Evolutionary conservation across 2,329 filamentous ascomycete genomes (phyloP), one percentile per base, ranked within the genome.

Genomic region (Colletotrichum melonis): DNA sequence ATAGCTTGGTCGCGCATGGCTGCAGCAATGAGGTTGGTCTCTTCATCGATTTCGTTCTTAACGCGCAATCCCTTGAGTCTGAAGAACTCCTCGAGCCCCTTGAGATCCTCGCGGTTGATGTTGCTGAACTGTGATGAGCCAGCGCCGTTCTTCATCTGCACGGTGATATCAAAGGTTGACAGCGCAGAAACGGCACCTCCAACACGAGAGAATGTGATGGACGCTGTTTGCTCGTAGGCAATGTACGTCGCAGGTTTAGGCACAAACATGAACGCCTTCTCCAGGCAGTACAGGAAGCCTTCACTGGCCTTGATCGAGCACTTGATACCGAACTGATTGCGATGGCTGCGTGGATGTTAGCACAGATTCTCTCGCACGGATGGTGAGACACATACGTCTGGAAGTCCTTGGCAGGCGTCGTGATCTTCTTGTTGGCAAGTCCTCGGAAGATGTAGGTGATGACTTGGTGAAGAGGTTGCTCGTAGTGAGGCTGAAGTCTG

Each of bases 221-320:
- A 94, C 64, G 94, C 90, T 46, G 97, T 94, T 80, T 98, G 94
- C 79, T 99, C 97, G 84, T 98, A 97, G 74, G 94, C 93, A 74
- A 99, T 96, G 85, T 98, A 99, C 1, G 96, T 98, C 19, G 97
- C 95, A 1, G 97, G 97, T 86, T 99, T 99, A 38, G 97, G 97
- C 19, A 99, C 97, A 82, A 99, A 99, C 91, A 99, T 97, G 84
- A 99, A 97, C 8, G 95, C 96, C 85, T 98, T 98, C 84, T 99
- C 97, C 77, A 99, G 86, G 82, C 95, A 98, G 89, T 97, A 99
- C 63, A 99, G 87, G 81, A 98, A 95, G 74, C 97, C 97, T 85
- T 99, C 97, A 83, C 97, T 98, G 67, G 97, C 97, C 86, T 99
- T 99, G 90, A 99, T 98, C n/a, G 95, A 97, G 84, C 97, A 99